Evolutionary conservation across 164 flowering plant species (phyloP), one percentile per base, ranked within the genome.

Genomic region (Sextonia rubra): DNA sequence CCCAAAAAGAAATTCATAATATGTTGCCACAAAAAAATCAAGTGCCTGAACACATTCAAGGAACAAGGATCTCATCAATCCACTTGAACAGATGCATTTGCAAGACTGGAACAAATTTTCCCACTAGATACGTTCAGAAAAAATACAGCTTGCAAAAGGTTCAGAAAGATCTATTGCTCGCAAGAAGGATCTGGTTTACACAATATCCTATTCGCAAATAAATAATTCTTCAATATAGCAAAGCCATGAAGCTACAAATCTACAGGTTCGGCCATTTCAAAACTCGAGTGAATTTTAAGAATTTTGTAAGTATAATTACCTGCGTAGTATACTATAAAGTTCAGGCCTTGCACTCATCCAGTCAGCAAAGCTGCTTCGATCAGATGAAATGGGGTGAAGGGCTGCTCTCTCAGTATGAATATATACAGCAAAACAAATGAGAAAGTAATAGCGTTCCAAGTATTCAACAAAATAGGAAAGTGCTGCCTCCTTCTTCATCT

Each of bases 261-360:
- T 24, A 55, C 44, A 55, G 15, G 22, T 55, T 69, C 15, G 7
- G 63, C 22, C 14, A 15, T 20, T 4, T 20, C 0, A 20, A 52
- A 52, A 52, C 58, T 52, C 0, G 20, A 52, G n/a, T 8, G 58
- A 52, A 52, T 52, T 52, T 20, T 37, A 75, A 30, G 30, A 24
- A 63, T 52, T 24, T 24, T 12, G 55, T 68, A 8, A 48, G 62
- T 30, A 37, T 55, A 75, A 58, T 72, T 80, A 94, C 98, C 98
- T 91, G 81, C 97, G 97, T 72, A 94, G 86, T 65, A 94, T 92
- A 77, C 97, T 94, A 83, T 94, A 94, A 68, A 94, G 87, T 76
- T 94, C 98, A 52, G 98, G 97, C 80, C 98, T 88, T 24, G 94
- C 94, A 85, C 77, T 90, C 98, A 94, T 94, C 98, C 98, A 94